Evolutionary conservation across 208 protist genomes (phyloP), one percentile per base, ranked within the genome.

Genomic region (Leishmania major): DNA sequence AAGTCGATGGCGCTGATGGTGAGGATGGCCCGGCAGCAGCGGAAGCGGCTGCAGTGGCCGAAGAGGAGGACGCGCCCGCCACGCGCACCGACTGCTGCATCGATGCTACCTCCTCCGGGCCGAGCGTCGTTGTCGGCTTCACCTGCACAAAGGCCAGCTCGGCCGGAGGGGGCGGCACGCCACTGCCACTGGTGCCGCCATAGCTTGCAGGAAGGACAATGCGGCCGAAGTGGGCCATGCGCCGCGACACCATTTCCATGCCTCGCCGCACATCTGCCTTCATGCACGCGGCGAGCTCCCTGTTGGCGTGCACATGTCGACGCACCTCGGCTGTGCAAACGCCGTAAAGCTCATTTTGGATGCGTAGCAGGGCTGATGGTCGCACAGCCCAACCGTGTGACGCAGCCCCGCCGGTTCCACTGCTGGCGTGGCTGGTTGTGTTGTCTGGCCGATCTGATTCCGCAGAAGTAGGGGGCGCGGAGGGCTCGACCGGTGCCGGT

Each of bases 361-460:
- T 98, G 90, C 77, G 96, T 97, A 89, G 96, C 92, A 90, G 93
- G 53, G 51, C 95, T 35, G 75, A 84, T 1, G 98, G 79, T 98
- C 97, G 87, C 99, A 99, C 72, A 92, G 94, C 73, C 98, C 99
- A 99, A 82, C 86, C 99, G 99, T 11, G 99, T 83, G 25, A 78
- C 86, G 57, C 67, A 25, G 84, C 99, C 96, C 69, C 97, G 96
- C 82, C 99, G 37, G 55, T 37, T 8, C 31, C 15, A 40, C 15
- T 43, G 62, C 62, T 69, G 15, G 62, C 10, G 31, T 6, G 28
- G 62, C 6, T 69, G 62, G 62, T 69, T 19, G 53, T 35, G 28
- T 55, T 10, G n/a, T 10, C 57, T 60, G 43, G 35, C 28, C 3
- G 19, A 76, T 70, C 53, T 17, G 60, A 17, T 22, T 45, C 77